These are phyloP conservation scores for Ballota nigra DNA, from an alignment of 257 asterid species.

Conservation along the genomic window DNA sequence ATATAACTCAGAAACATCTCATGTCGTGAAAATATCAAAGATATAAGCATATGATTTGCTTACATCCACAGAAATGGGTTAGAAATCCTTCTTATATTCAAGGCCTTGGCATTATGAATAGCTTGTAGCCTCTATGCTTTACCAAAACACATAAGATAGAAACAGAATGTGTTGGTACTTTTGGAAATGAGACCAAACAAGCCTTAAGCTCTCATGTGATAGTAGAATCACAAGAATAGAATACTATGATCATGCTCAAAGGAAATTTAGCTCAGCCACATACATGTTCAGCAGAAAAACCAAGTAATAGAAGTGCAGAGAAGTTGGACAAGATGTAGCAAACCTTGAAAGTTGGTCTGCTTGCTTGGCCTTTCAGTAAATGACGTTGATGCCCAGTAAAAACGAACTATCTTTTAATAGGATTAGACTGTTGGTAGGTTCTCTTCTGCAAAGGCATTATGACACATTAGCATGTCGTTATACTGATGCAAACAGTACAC, in stretches of 20 bases:
- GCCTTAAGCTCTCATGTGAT: neutral
- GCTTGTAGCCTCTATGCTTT: neutral
- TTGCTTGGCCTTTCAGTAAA: neutral
- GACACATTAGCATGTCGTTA: too few species aligned
- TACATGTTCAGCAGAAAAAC: neutral
- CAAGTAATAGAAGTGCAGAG: neutral
- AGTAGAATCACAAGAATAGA: neutral
- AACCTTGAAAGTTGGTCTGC: neutral
- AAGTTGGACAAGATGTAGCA: neutral
- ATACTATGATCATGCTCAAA: neutral
- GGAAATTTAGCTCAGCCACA: too few species aligned
- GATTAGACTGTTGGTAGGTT: neutral
- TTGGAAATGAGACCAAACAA: neutral
- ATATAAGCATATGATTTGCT: too few species aligned
- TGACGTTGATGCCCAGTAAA: too few species aligned
- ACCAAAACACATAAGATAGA: neutral
- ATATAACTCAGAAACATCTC: neutral
- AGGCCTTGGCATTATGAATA: neutral
- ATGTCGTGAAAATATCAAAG: too few species aligned
- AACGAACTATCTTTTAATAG: neutral
- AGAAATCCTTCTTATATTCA: neutral
- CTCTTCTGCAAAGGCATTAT: neutral
- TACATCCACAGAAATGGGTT: too few species aligned
- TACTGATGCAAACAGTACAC: too few species aligned
- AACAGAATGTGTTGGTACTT: neutral